Percentiles rank a stretch among this genome's conserved stretches.
phyloP scores from a whole-genome alignment of 2,329 filamentous ascomycete genomes.

The Trichoderma oligosporum region DNA sequence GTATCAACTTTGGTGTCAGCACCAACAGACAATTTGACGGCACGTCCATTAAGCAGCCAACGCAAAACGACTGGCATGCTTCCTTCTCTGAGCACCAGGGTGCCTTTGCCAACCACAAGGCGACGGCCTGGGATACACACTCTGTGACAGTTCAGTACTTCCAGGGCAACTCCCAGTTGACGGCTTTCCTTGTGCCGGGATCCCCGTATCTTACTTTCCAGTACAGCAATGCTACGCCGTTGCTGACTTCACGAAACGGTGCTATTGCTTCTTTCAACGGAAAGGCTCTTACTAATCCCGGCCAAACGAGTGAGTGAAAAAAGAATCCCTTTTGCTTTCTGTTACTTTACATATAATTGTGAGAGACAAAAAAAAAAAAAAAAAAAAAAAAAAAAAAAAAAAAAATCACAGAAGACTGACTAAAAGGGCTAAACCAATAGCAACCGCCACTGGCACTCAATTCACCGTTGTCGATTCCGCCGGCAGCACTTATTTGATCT shows the following conservation, averaged over 20 bases:
- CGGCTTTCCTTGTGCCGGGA: slow-evolving; percentile 24
- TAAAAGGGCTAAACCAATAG: slow-evolving; percentile 3
- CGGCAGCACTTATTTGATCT: slow-evolving; percentile 25
- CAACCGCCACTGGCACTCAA: slow-evolving; percentile 22
- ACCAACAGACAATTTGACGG: slow-evolving; percentile 24
- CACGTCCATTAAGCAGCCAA: slow-evolving; percentile 26
- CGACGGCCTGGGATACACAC: slow-evolving; percentile 25
- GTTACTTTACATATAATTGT: no score
- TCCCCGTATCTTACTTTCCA: slow-evolving; percentile 26
- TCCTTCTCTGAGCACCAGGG: slow-evolving; percentile 26
- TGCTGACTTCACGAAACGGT: slow-evolving; percentile 23
- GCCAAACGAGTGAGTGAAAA: slow-evolving; percentile 21
- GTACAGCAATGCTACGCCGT: slow-evolving; percentile 23
- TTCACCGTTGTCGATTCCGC: slow-evolving; percentile 26
- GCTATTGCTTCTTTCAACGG: slow-evolving; percentile 25
- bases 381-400: no score
- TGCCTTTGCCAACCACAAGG: slow-evolving; percentile 26
- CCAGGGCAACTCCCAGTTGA: slow-evolving; percentile 23
- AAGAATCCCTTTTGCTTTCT: no score
- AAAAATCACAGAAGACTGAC: not conserved
- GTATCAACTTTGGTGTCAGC: slow-evolving; percentile 25
- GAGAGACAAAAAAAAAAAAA: no score
- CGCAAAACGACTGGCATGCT: slow-evolving; percentile 25
- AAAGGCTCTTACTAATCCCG: slow-evolving; percentile 20
- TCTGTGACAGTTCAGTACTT: slow-evolving; percentile 27